These are phyloP conservation scores for Madurella mycetomatis DNA, from an alignment of 2,329 filamentous ascomycete species.

Conservation along the genomic window DNA sequence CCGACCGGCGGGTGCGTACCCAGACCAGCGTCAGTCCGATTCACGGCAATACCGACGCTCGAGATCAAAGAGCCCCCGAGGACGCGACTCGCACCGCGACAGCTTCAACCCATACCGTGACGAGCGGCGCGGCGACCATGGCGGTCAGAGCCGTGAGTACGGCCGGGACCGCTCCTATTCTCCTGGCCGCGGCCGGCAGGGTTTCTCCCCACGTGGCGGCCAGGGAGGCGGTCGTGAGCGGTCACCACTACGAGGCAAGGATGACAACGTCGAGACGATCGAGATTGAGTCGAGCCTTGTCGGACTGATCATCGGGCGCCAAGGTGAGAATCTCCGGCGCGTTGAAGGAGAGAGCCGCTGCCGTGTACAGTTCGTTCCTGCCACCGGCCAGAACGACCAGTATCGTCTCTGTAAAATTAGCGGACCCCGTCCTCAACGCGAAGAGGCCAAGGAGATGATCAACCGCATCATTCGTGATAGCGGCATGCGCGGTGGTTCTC, in stretches of 20 bases:
- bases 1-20: slow-evolving; percentile 44
- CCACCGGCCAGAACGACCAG: slow-evolving; percentile 64
- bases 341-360: slow-evolving; percentile 80
- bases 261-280: slow-evolving; percentile 76
- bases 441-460: slow-evolving; percentile 77
- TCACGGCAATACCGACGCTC: slow-evolving; percentile 59
- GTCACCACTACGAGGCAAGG: slow-evolving; percentile 63
- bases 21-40: slow-evolving; percentile 43
- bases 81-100: slow-evolving; percentile 68
- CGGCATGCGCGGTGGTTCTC: slow-evolving; percentile 51
- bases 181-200: slow-evolving; percentile 46
- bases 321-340: slow-evolving; percentile 81
- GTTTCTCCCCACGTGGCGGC: slow-evolving; percentile 56
- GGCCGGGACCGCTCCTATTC: slow-evolving; percentile 66
- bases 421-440: slow-evolving; percentile 65
- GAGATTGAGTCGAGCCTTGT: slow-evolving; percentile 83
- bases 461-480: slow-evolving; percentile 86
- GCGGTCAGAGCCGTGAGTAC: slow-evolving; percentile 47
- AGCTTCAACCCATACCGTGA: slow-evolving; percentile 81
- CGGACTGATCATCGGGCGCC: slow-evolving; percentile 83
- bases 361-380: slow-evolving; percentile 81
- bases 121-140: slow-evolving; percentile 69
- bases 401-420: slow-evolving; percentile 83
- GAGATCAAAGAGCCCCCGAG: slow-evolving; percentile 70
- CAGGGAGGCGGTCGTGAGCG: slow-evolving; percentile 58